Base-by-base conservation (phyloP, 2,329 filamentous ascomycete species). In the Aspergillus puulaauensis region DNA sequence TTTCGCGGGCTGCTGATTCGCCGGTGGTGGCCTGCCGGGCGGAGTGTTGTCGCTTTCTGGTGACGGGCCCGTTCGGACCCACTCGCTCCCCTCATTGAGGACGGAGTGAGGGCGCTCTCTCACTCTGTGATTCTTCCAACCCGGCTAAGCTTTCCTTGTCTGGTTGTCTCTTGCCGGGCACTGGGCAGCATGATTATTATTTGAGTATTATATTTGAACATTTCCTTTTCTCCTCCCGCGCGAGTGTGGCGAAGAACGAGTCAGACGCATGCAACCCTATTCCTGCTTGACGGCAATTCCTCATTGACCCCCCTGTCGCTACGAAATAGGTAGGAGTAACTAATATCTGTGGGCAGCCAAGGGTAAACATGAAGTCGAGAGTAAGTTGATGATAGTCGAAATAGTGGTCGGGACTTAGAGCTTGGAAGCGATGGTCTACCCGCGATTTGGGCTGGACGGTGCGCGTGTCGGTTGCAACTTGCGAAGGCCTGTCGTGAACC, bases 401-500 rank as follows among this genome's bases (percentile, higher is more conserved):
- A 54, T 56, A 41, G 48, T 62, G 58, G 55, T 61, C 57, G 52
- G 54, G 55, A 56, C 60, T 65, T 65, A 61, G 61, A 66, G 64
- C 64, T 64, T 63, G 60, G 61, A 31, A 31, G 27, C 27, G 27
- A 66, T 73, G 71, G 70, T 71, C 69, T 73, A 72, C 68, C 70
- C 70, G 70, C 67, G 63, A 66, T 61, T 66, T 64, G 65, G 67
- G 65, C 67, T 65, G 61, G 67, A 67, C 56, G 64, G 65, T 65
- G 56, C 61, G 62, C 56, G 59, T 59, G 37, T 55, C n/a, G 54
- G 63, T 50, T 40, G 52, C 39, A 37, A 15, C 35, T 37, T 37
- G 35, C 35, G 61, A 61, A 31, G 27, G 59, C 58, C 54, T 56
- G 58, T 63, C 46, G 67, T 70, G 69, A 72, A 71, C 69, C 69